Evolutionary conservation across 805 yeast species (phyloP).

Genomic region (Candida maltosa): DNA sequence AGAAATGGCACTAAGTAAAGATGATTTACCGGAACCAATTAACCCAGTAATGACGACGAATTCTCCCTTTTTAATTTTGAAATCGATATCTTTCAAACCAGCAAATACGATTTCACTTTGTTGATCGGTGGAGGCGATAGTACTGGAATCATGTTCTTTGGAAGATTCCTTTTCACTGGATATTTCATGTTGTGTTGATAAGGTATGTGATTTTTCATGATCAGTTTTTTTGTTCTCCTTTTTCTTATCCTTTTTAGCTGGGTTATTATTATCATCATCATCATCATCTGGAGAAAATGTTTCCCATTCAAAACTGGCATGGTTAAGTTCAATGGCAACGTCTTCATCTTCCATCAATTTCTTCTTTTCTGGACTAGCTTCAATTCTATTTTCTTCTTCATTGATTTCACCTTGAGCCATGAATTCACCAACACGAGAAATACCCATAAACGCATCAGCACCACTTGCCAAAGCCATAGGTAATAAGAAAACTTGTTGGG

Average conservation of each 20-base stretch:
- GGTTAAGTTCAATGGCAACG: conserved; percentile 17
- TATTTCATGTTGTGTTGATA: background rate
- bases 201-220: conserved; percentile 1
- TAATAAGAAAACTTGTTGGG: conserved; percentile 61
- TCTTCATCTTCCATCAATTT: conserved; percentile 20
- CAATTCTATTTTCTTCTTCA: conserved; percentile 25
- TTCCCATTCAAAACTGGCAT: conserved; percentile 31
- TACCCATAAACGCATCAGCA: conserved; percentile 63
- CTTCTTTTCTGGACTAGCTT: conserved; percentile 21
- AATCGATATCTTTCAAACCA: conserved; percentile 25
- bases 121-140: conserved; percentile 6
- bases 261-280: conserved; percentile 4
- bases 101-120: conserved; percentile 17
- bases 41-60: conserved; percentile 34
- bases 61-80: conserved; percentile 27
- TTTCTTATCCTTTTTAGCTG: conserved; percentile 5
- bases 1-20: conserved; percentile 33
- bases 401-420: conserved; percentile 45
- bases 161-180: conserved; percentile 6
- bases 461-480: conserved; percentile 70
- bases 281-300: conserved; percentile 18
- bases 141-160: conserved; percentile 9
- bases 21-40: conserved; percentile 36
- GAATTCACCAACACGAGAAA: conserved; percentile 53
- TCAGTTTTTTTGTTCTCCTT: conserved; percentile 7